These are phyloP conservation scores for Cordyceps militaris DNA, from an alignment of 2,329 filamentous ascomycete genomes.

Conservation along the genomic window DNA sequence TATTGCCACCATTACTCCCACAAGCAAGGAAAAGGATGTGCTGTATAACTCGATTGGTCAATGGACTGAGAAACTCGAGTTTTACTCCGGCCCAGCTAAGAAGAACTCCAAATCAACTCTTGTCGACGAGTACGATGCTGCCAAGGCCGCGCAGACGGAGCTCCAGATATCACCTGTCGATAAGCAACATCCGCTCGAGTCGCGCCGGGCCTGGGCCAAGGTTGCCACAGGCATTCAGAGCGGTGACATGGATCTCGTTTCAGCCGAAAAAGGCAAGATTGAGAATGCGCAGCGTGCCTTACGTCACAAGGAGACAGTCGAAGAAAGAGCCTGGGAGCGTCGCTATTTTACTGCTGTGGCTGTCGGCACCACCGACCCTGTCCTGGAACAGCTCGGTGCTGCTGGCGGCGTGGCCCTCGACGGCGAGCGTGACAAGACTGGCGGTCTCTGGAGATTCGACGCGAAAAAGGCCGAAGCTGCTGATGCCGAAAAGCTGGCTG, in stretches of 20 bases:
- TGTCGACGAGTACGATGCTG: constrained; percentile 56
- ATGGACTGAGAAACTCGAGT: constrained; percentile 78
- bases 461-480: constrained; percentile 36
- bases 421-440: constrained; percentile 54
- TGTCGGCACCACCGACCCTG: constrained; percentile 31
- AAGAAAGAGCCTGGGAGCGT: constrained; percentile 71
- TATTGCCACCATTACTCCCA: constrained; percentile 63
- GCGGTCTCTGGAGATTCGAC: constrained; percentile 54
- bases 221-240: constrained; percentile 74
- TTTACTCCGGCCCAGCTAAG: constrained; percentile 58
- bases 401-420: constrained; percentile 40
- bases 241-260: constrained; percentile 78
- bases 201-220: constrained; percentile 77
- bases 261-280: constrained; percentile 76
- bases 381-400: constrained; percentile 38
- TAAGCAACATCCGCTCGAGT: constrained; percentile 80
- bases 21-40: constrained; percentile 64
- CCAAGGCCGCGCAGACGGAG: constrained; percentile 51
- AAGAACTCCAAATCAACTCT: constrained; percentile 41
- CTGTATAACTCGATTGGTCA: constrained; percentile 81
- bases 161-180: constrained; percentile 67
- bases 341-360: constrained; percentile 65
- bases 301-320: constrained; percentile 67
- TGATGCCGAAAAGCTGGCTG: constrained; percentile 30
- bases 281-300: constrained; percentile 76